Conservation (phyloP, 1,284 basidiomycete genomes). For the Peniophora sp. region DNA sequence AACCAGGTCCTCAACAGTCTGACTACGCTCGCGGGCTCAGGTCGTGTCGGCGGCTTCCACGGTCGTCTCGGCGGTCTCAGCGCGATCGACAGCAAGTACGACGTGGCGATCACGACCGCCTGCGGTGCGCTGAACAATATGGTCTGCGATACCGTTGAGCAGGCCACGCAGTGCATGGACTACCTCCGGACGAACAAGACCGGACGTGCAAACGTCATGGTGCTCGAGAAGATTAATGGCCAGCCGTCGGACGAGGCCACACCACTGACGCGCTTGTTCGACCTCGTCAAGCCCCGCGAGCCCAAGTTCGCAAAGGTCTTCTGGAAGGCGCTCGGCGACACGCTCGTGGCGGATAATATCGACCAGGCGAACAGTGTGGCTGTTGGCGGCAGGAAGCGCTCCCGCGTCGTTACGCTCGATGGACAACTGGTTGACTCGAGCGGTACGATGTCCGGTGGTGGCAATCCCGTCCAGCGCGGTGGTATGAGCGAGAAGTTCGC, state of each 20-base stretch:
- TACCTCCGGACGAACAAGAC: constrained; percentile 84
- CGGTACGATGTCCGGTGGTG: constrained; percentile 97
- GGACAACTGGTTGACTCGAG: constrained; percentile 95
- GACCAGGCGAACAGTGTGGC: constrained; percentile 95
- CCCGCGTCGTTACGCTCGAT: constrained; percentile 91
- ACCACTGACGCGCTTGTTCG: constrained; percentile 86
- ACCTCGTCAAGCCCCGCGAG: constrained; percentile 90
- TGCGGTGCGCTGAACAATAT: constrained; percentile 82
- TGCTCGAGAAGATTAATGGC: constrained; percentile 76
- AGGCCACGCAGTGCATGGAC: constrained; percentile 88
- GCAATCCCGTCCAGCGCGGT: constrained; percentile 70
- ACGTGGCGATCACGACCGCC: constrained; percentile 93
- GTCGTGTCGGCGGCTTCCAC: constrained; percentile 84
- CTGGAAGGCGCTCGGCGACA: constrained; percentile 86
- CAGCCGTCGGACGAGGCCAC: constrained; percentile 77
- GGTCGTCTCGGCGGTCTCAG: constrained; percentile 95
- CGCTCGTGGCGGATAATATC: constrained; percentile 85
- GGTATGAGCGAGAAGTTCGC: constrained; percentile 92
- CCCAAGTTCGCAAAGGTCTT: constrained; percentile 81
- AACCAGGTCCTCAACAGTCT: constrained; percentile 83
- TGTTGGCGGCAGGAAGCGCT: constrained; percentile 68
- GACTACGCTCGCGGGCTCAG: constrained; percentile 60
- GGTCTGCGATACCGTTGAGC: constrained; percentile 87
- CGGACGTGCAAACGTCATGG: constrained; percentile 90
- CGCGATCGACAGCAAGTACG: constrained; percentile 93